Conservation (phyloP, 2,329 filamentous ascomycete species). For the Aulographum hederae region DNA sequence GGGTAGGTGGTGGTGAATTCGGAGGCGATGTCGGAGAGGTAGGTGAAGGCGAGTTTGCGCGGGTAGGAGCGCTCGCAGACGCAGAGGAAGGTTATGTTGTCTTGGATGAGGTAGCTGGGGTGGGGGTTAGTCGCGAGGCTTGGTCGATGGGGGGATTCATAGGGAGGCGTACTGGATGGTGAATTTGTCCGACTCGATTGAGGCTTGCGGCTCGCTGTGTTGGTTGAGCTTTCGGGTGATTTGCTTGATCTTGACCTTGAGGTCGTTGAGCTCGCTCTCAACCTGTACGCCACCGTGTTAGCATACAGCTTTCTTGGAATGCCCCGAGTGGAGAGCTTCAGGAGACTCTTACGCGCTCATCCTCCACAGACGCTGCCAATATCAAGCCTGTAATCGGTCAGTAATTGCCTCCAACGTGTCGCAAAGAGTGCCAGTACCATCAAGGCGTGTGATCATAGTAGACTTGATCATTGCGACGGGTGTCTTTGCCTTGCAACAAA, state of each 20-base stretch:
- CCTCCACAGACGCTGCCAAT: constrained; percentile 86
- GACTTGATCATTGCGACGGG: constrained; percentile 93
- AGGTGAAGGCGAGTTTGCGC: constrained; percentile 95
- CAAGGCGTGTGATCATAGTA: constrained; percentile 84
- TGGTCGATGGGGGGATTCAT: background rate
- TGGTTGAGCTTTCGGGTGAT: constrained; percentile 75
- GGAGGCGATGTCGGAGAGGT: constrained; percentile 76
- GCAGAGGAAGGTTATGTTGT: constrained; percentile 76
- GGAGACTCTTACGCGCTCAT: constrained; percentile 58
- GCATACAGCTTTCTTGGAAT: background rate
- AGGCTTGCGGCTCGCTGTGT: constrained; percentile 78
- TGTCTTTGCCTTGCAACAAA: too few relatives aligned
- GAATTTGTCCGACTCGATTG: constrained; percentile 70
- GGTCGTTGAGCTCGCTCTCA: constrained; percentile 61
- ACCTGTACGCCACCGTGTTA: constrained; percentile 23
- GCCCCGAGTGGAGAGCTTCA: constrained; percentile 7
- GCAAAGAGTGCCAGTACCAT: constrained; percentile 39
- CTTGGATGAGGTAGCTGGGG: constrained; percentile 62
- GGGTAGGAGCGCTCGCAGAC: constrained; percentile 90
- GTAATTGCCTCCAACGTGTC: constrained; percentile 3
- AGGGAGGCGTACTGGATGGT: constrained; percentile 55
- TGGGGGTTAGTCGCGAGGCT: background rate
- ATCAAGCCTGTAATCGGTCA: constrained; percentile 51
- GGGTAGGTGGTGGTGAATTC: constrained; percentile 86
- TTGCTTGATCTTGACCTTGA: constrained; percentile 81